Evolutionary conservation across 2,329 filamentous ascomycete species (phyloP), one percentile per base, ranked within the genome.

Genomic region (Macrophomina tecta): DNA sequence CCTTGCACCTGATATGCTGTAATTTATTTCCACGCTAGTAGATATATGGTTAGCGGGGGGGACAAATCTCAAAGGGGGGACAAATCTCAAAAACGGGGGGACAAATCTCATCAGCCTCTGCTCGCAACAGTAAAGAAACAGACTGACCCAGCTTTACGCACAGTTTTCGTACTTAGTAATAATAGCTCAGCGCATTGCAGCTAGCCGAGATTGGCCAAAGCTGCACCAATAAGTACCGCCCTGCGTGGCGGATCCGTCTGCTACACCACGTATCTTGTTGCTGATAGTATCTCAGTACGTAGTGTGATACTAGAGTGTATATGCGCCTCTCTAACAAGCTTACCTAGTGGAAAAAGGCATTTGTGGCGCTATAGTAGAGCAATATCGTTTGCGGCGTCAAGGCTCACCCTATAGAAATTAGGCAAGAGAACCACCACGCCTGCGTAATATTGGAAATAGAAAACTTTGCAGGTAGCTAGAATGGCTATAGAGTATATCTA

Each of bases 191-290:
- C 45, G 45, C 7, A 46, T 46, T 23, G 23, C 49, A 23, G 32
- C 49, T 36, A 30, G 23, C 49, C 49, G 49, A 53, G 23, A 36
- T 12, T 53, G 11, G 42, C 42, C 42, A 48, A 12, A 38, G 42
- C 36, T 38, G 36, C 36, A 11, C 36, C 11, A 38, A 38, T 38
- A 38, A 38, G 49, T 52, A 52, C 30, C 49, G 12, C 49, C 49
- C 49, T 52, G 28, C 32, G 12, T 63, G 40, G 60, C 60, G 46
- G 60, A 63, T 49, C 30, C 60, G 28, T 18, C 38, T 48, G 6
- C 45, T 48, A 32, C 34, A 42, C 36, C 11, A 42, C 38, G 16
- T 45, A 42, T 42, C 14, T n/a, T 30, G 9, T 28, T 48, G 34
- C 38, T 30, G 45, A 60, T 48, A 60, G 30, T n/a, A 53, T 53